Evolutionary conservation across 129 eudicot genomes (phyloP).

Genomic region (Silybum marianum): DNA sequence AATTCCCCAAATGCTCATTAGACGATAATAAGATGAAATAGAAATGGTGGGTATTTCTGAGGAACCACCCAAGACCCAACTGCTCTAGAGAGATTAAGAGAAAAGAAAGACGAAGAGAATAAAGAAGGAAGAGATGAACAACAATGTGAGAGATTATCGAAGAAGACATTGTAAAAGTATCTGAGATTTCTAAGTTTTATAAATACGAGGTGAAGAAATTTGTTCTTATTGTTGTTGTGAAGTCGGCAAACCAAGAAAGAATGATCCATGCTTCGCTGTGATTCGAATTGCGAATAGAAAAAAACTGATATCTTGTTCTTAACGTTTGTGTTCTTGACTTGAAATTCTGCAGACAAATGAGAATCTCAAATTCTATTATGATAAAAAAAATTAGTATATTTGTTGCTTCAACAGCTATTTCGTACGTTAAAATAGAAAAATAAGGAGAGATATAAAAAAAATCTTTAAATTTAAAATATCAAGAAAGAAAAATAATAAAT

Average conservation of each 20-base stretch:
- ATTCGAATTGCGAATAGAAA: background rate
- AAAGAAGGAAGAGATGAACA: background rate
- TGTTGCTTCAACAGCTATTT: too few species aligned
- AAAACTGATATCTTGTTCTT: conserved; percentile 21
- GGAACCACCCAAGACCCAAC: too few species aligned
- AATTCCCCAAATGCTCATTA: conserved; percentile 15
- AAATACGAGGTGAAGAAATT: background rate
- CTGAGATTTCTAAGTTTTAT: conserved; percentile 26
- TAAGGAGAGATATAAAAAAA: too few species aligned
- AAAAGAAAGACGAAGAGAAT: background rate
- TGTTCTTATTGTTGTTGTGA: conserved; percentile 1
- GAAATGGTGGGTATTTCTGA: background rate
- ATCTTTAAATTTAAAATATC: too few species aligned
- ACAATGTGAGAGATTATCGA: conserved; percentile 11
- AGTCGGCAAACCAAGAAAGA: conserved; percentile 25
- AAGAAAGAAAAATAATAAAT: too few species aligned
- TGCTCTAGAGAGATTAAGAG: conserved; percentile 1
- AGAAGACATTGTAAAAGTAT: conserved; percentile 8
- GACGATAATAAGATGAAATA: conserved; percentile 4
- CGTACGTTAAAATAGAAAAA: too few species aligned
- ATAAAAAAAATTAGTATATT: too few species aligned
- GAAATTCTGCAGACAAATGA: background rate
- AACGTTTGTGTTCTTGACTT: conserved; percentile 6
- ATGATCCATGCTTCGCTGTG: conserved; percentile 20
- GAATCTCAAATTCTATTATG: too few species aligned